Evolutionary conservation across 2,329 filamentous ascomycete genomes (phyloP).

Genomic region (Ophiognomonia clavigignenti-juglandacearum): DNA sequence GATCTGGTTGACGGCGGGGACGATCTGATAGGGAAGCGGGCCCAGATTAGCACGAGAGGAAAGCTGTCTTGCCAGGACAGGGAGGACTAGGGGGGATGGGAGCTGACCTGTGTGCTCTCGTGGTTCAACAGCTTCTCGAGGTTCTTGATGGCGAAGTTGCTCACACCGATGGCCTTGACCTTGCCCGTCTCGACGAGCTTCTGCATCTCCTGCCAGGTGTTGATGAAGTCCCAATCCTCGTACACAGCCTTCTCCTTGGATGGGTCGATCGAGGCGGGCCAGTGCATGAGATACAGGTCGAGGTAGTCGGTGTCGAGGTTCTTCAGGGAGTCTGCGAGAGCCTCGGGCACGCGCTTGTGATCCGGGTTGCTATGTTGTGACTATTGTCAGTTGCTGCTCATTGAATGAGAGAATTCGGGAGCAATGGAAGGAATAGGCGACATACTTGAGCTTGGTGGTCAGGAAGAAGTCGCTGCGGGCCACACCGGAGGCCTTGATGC

Average conservation of each 20-base stretch:
- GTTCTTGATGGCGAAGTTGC: conserved; percentile 80
- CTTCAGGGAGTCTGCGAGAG: conserved; percentile 54
- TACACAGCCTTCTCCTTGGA: conserved; percentile 61
- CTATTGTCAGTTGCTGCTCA: not conserved
- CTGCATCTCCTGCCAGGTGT: conserved; percentile 72
- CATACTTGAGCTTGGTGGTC: conserved; percentile 60
- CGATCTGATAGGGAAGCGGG: conserved; percentile 33
- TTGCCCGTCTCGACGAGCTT: conserved; percentile 65
- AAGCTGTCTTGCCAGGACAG: not conserved
- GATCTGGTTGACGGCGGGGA: conserved; percentile 73
- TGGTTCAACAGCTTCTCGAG: conserved; percentile 71
- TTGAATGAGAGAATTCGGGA: conserved; percentile 32
- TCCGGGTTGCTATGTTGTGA: conserved; percentile 56
- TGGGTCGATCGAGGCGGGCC: conserved; percentile 62
- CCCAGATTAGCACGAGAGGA: not conserved
- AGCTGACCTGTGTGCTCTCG: conserved; percentile 52
- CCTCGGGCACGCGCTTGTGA: conserved; percentile 65
- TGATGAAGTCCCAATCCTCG: conserved; percentile 74
- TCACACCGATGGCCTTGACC: conserved; percentile 77
- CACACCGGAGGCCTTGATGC: conserved; percentile 59
- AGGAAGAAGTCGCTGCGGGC: conserved; percentile 64
- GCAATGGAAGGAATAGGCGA: no score
- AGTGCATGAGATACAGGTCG: conserved; percentile 69
- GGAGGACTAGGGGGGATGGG: not conserved
- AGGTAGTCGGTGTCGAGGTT: conserved; percentile 61